A percentile compares a stretch with the other conserved stretches of the same genome.
phyloP scores from a whole-genome alignment of 192 early-diverging fungal genomes.

The Coemansia sp. region DNA sequence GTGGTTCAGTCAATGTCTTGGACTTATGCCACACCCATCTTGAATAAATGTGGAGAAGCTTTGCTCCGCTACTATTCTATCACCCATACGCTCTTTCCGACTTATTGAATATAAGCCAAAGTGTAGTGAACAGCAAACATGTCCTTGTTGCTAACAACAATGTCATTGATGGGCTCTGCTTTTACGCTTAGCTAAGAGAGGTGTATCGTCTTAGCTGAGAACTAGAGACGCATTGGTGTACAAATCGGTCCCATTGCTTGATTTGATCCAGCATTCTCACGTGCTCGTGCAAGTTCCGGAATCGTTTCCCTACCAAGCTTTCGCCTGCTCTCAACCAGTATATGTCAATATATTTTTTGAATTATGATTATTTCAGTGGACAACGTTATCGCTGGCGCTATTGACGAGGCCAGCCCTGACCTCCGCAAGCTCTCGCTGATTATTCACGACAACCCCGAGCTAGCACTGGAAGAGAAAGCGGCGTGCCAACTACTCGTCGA shows the following conservation, averaged over 20 bases:
- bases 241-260: not conserved
- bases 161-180: not conserved
- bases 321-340: not conserved
- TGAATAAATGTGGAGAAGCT: not conserved
- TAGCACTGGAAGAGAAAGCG: conserved; percentile 57
- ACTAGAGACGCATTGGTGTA: not conserved
- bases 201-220: not conserved
- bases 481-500: conserved; percentile 67
- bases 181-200: not conserved
- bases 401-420: conserved; percentile 23
- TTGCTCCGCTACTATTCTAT: not conserved
- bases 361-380: conserved; percentile 25
- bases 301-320: not conserved
- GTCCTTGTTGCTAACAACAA: not conserved
- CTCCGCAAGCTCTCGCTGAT: conserved; percentile 35
- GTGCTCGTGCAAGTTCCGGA: not conserved
- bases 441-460: conserved; percentile 66
- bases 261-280: not conserved
- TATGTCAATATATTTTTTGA: not conserved
- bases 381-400: conserved; percentile 18
- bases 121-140: not conserved
- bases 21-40: not conserved
- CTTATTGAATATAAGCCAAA: not conserved
- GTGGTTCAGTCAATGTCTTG: not conserved
- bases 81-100: not conserved